Evolutionary conservation across 768 basidiomycete species (phyloP), one percentile per base, ranked within the genome.

Genomic region (Pleurotus giganteus): DNA sequence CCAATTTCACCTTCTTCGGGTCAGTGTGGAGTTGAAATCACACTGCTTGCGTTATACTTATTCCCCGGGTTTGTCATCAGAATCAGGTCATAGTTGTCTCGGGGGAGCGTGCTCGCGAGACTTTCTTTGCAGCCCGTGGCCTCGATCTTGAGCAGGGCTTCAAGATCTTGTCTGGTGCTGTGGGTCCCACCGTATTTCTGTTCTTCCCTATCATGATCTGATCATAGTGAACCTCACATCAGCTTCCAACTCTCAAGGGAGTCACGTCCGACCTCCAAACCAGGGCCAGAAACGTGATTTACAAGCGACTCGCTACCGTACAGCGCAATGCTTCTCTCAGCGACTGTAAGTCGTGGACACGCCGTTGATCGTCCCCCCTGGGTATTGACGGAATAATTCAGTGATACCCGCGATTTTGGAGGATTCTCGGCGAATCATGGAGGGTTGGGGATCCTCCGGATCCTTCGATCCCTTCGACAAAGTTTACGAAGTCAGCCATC

Each of bases 91-190:
- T 91, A 50, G 88, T 86, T 29, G 79, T 91, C 36, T 90, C 89
- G 36, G 89, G 89, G 50, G 86, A 89, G 64, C 76, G 74, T 29
- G 89, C 82, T 13, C 75, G 89, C 54, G 78, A 80, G 53, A 76
- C 82, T 2, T 90, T 90, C 69, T 88, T 90, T 62, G 77, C 78
- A 2, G 81, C 85, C 54, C 84, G 82, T 68, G 80, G 80, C 19
- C 80, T 91, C 58, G 87, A 90, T 68, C 78, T 91, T 47, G 85
- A 83, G 37, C 87, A 89, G 72, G 89, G 88, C 4, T 91, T 89
- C 75, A 87, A 84, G 63, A 80, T 88, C 63, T 77, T 91, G 57
- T 88, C 86, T 47, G 89, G 88, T 47, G 88, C 86, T 53, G 89
- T 90, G 66, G 60, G 86, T 81, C 2, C 39, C 12, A 7, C 19